These are phyloP conservation scores for Plectranthus barbatus DNA, from an alignment of 257 asterid species.

Conservation along the genomic window DNA sequence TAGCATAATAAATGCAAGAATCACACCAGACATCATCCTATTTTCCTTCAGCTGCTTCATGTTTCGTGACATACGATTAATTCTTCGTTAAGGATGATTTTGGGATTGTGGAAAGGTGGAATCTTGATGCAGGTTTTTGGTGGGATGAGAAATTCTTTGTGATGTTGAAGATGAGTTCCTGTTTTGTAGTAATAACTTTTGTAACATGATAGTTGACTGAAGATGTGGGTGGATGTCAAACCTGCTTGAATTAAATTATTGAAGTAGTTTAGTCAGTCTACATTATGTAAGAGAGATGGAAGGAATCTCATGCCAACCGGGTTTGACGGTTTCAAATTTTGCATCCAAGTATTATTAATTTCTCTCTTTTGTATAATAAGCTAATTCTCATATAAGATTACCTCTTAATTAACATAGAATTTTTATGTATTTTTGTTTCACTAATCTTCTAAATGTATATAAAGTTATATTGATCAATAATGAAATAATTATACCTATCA, in stretches of 20 bases:
- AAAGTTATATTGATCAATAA: too few relatives aligned
- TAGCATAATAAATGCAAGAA: constrained; percentile 11
- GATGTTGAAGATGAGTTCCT: not conserved
- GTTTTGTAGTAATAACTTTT: not conserved
- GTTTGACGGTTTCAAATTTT: not conserved
- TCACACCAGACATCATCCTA: not conserved
- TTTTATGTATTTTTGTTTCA: too few relatives aligned
- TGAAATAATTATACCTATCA: too few relatives aligned
- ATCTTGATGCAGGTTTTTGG: not conserved
- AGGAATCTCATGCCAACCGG: not conserved
- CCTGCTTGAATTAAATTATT: not conserved
- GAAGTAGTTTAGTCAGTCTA: too few relatives aligned
- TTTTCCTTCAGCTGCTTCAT: constrained; percentile 9
- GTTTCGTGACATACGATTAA: not conserved
- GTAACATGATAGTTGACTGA: not conserved
- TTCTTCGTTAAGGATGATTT: not conserved
- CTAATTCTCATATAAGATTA: too few relatives aligned
- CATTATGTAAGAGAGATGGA: not conserved
- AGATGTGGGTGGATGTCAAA: not conserved
- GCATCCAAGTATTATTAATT: not conserved
- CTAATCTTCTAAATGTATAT: too few relatives aligned
- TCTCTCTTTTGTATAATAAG: too few relatives aligned
- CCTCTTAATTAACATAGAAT: too few relatives aligned
- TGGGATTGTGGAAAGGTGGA: too few relatives aligned
- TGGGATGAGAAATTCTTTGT: not conserved